phyloP scores from a whole-genome alignment of 306 rosid genomes.

The Dicorynia guianensis region DNA sequence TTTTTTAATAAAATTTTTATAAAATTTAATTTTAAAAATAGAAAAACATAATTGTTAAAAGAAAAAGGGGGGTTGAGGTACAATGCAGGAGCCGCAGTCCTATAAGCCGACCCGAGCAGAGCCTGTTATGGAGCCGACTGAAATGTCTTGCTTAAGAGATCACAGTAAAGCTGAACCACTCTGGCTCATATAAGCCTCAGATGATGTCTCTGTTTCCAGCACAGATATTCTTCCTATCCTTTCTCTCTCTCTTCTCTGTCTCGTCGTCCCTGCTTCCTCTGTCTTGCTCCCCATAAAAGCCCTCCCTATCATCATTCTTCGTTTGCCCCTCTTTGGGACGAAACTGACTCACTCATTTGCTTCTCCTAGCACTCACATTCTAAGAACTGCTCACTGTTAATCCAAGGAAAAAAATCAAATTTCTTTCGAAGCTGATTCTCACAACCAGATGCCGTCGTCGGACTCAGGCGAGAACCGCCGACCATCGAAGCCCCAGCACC shows the following conservation, averaged over 20 bases:
- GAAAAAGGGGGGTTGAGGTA: neutral
- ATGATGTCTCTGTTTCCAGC: slow-evolving; percentile 49
- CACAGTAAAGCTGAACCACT: slow-evolving; percentile 71
- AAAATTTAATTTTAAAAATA: too few species aligned
- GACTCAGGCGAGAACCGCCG: slow-evolving; percentile 67
- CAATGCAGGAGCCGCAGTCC: slow-evolving; percentile 41
- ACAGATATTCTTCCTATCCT: slow-evolving; percentile 28
- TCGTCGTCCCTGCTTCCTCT: slow-evolving; percentile 19
- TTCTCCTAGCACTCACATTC: neutral
- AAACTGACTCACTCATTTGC: neutral
- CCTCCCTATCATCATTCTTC: neutral
- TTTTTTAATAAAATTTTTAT: too few species aligned
- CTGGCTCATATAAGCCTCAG: slow-evolving; percentile 74
- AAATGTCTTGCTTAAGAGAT: slow-evolving; percentile 77
- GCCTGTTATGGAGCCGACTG: slow-evolving; percentile 59
- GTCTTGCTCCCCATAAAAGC: slow-evolving; percentile 52
- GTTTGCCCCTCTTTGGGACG: neutral
- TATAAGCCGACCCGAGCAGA: slow-evolving; percentile 54
- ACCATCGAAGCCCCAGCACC: slow-evolving; percentile 39
- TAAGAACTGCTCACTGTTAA: neutral
- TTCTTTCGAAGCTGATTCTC: neutral
- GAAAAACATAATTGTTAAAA: neutral
- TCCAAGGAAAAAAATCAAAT: too few species aligned
- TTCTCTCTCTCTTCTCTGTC: neutral
- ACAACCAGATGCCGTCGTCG: slow-evolving; percentile 63